Percentiles rank a stretch among this genome's conserved stretches.
phyloP scores from a whole-genome alignment of 2,329 filamentous ascomycete genomes.

The Lithohypha guttulata region DNA sequence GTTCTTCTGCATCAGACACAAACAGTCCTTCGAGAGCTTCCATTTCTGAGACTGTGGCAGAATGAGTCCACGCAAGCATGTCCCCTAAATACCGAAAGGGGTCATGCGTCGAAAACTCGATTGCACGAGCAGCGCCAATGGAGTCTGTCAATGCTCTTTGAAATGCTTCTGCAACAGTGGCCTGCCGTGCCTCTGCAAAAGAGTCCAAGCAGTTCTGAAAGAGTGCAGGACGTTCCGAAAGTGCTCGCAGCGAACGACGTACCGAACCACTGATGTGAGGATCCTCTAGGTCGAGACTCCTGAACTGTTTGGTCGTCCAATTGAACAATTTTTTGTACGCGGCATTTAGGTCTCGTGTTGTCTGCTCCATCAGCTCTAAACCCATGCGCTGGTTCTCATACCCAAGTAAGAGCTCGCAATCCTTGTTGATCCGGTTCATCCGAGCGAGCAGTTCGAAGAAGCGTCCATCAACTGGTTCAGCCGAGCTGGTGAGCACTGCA shows the following conservation, averaged over 20 bases:
- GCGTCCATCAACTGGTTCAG: slow-evolving; percentile 70
- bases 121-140: slow-evolving; percentile 56
- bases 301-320: slow-evolving; percentile 92
- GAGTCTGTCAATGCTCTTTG: slow-evolving; percentile 75
- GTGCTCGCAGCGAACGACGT: slow-evolving; percentile 67
- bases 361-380: slow-evolving; percentile 83
- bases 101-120: slow-evolving; percentile 88
- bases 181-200: slow-evolving; percentile 81
- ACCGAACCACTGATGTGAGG: slow-evolving; percentile 83
- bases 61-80: slow-evolving; percentile 96
- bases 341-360: slow-evolving; percentile 71
- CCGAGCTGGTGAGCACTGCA: slow-evolving; percentile 61
- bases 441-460: slow-evolving; percentile 72
- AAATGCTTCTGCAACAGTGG: slow-evolving; percentile 79
- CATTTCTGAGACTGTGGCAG: slow-evolving; percentile 82
- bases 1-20: slow-evolving; percentile 78
- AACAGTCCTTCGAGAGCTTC: slow-evolving; percentile 89
- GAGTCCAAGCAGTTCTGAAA: slow-evolving; percentile 91
- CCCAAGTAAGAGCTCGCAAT: slow-evolving; percentile 80
- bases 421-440: slow-evolving; percentile 76
- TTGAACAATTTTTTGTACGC: slow-evolving; percentile 93
- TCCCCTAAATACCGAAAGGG: slow-evolving; percentile 85
- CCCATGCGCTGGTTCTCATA: slow-evolving; percentile 83
- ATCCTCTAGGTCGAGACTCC: slow-evolving; percentile 82
- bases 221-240: slow-evolving; percentile 78